Evolutionary conservation across 1,139 yeast species (phyloP).

Genomic region (Zygosaccharomyces pseudobailii): DNA sequence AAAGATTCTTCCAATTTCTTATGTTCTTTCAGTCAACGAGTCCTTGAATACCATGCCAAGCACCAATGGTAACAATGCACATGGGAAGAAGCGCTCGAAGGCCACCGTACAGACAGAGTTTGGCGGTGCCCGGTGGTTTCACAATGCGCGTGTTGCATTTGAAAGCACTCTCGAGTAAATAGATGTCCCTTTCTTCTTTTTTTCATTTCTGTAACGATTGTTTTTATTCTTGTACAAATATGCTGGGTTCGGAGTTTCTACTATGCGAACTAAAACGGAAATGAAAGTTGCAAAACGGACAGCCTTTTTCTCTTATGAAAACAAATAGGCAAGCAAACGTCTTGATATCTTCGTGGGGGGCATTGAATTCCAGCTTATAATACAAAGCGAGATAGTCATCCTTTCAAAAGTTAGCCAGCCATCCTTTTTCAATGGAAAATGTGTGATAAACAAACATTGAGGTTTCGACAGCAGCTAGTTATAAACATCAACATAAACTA

Average conservation of each 20-base stretch:
- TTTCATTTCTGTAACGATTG: not conserved
- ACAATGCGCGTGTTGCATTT: slow-evolving; percentile 18
- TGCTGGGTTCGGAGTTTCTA: slow-evolving; percentile 4
- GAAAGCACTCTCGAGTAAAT: slow-evolving; percentile 11
- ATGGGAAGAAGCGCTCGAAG: slow-evolving; percentile 6
- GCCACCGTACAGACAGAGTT: slow-evolving; percentile 32
- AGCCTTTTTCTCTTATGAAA: not conserved
- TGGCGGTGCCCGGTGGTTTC: slow-evolving; percentile 29
- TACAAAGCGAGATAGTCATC: too few relatives aligned
- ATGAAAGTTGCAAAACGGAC: not conserved
- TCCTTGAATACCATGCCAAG: slow-evolving; percentile 2
- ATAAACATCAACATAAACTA: not conserved
- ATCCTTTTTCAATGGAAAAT: not conserved
- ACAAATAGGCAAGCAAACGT: not conserved
- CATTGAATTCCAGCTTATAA: too few relatives aligned
- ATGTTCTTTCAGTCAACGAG: slow-evolving; percentile 21
- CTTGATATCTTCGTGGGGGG: not conserved
- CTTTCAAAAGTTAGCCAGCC: not conserved
- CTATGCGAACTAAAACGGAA: not conserved
- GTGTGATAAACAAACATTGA: not conserved
- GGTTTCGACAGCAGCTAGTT: not conserved
- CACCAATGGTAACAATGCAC: not conserved
- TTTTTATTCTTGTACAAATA: not conserved
- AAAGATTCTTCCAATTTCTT: slow-evolving; percentile 31
- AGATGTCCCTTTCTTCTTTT: not conserved